These are phyloP conservation scores for Lecanicillium sp. DNA, from an alignment of 2,329 filamentous ascomycete genomes.

Conservation along the genomic window DNA sequence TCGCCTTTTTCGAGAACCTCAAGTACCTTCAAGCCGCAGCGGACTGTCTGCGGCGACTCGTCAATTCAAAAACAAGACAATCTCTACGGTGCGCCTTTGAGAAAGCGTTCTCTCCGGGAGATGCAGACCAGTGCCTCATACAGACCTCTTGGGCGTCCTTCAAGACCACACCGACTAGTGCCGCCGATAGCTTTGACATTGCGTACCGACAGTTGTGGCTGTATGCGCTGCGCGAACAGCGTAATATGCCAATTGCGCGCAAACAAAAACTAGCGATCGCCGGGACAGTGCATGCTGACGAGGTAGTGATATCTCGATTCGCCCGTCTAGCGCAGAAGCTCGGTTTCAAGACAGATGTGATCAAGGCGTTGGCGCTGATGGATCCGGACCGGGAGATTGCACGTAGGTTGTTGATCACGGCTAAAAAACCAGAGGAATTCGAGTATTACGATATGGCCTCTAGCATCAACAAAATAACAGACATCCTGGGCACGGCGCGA, in stretches of 20 bases:
- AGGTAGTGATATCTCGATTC: constrained; percentile 9
- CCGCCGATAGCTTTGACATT: constrained; percentile 7
- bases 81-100: constrained; percentile 7
- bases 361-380: constrained; percentile 3
- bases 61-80: not conserved
- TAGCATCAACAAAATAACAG: not conserved
- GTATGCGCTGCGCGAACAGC: constrained; percentile 8
- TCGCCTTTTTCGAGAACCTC: constrained; percentile 28
- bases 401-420: constrained; percentile 3
- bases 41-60: constrained; percentile 9
- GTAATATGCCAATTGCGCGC: constrained; percentile 6
- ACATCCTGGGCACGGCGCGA: not conserved
- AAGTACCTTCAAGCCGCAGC: constrained; percentile 20
- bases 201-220: constrained; percentile 10
- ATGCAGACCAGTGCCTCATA: constrained; percentile 4
- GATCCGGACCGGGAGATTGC: constrained; percentile 8
- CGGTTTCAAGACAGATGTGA: constrained; percentile 9
- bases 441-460: not conserved
- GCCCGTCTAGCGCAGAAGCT: constrained; percentile 7
- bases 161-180: not conserved
- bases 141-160: constrained; percentile 6
- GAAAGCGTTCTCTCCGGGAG: constrained; percentile 1
- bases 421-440: constrained; percentile 5
- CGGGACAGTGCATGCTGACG: constrained; percentile 3
- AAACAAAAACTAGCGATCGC: constrained; percentile 7